Evolutionary conservation across 2,329 filamentous ascomycete genomes (phyloP), one percentile per base, ranked within the genome.

Genomic region (Colletotrichum tamarilloi): DNA sequence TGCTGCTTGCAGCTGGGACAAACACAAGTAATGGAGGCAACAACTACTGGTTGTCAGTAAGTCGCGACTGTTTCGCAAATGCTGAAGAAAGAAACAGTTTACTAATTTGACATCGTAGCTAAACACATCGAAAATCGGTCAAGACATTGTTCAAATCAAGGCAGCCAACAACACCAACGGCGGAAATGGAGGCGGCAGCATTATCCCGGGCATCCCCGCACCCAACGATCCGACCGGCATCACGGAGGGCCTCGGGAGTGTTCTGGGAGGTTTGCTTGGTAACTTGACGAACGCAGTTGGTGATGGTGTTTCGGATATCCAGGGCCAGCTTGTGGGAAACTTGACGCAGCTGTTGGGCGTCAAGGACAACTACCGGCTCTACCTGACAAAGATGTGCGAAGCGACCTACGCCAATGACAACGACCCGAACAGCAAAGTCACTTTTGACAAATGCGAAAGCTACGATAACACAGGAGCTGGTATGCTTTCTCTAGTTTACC

Each of bases 261-360:
- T 74, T 22, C 26, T 78, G 26, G 64, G 67, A 3, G 72, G 75
- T 2, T 60, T 77, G 0, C 56, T 78, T 16, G 69, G 75, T 14
- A 75, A 76, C 22, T 11, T 78, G 24, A 74, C 75, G 19, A 67
- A 75, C 3, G 53, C 68, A 9, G 52, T 77, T 53, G 76, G 75
- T 5, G 46, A 74, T 2, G 73, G 74, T 3, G 26, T 78, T 1
- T 55, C 74, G n/a, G 77, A 79, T 52, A 49, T 79, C 3, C 74
- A 77, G 57, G 76, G 77, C 19, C 53, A 74, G 26, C 67, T 79
- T 6, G 22, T 79, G n/a, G 71, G 72, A 4, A 77, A 76, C 57
- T 38, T 78, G 55, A 76, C 75, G 1, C 26, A 74, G 67, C 62
- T 67, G 2, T 32, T 79, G 26, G 76, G 76, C 8, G 28, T 79